phyloP scores from a whole-genome alignment of 306 rosid species.

The Castanea sativa region DNA sequence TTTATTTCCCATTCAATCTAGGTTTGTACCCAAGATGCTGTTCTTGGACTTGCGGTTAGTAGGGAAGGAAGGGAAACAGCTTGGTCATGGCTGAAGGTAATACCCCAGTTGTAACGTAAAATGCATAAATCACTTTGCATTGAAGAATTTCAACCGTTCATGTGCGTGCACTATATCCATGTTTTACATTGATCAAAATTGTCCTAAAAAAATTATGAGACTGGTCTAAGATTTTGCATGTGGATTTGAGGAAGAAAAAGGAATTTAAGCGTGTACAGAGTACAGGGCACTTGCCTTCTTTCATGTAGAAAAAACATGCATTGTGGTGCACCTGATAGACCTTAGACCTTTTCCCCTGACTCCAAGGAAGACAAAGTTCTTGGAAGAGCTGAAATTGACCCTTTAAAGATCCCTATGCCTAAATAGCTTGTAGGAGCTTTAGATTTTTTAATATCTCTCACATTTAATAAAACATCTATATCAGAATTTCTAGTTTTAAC shows the following conservation, averaged over 20 bases:
- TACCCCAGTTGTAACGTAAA: constrained; percentile 13
- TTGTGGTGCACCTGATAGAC: neutral
- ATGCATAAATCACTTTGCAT: neutral
- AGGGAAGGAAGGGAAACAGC: constrained; percentile 75
- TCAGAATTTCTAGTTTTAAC: neutral
- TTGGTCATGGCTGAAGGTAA: constrained; percentile 86
- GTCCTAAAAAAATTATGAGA: neutral
- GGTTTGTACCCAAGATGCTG: constrained; percentile 92
- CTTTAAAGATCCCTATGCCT: neutral
- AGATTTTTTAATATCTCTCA: neutral
- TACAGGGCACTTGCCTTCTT: too few relatives aligned
- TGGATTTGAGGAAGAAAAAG: neutral
- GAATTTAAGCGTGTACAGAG: too few relatives aligned
- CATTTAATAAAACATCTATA: neutral
- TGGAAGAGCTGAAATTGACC: too few relatives aligned
- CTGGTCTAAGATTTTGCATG: neutral
- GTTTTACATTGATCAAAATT: neutral
- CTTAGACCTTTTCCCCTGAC: too few relatives aligned
- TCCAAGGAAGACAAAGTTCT: too few relatives aligned
- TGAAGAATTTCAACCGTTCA: neutral
- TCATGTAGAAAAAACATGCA: too few relatives aligned
- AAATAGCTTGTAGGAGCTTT: neutral
- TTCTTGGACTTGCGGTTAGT: constrained; percentile 58
- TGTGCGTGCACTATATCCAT: neutral
- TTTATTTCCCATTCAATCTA: constrained; percentile 21